These are phyloP conservation scores for Antarctomyces pellizariae DNA, from an alignment of 495 filamentous ascomycete species.

Conservation along the genomic window DNA sequence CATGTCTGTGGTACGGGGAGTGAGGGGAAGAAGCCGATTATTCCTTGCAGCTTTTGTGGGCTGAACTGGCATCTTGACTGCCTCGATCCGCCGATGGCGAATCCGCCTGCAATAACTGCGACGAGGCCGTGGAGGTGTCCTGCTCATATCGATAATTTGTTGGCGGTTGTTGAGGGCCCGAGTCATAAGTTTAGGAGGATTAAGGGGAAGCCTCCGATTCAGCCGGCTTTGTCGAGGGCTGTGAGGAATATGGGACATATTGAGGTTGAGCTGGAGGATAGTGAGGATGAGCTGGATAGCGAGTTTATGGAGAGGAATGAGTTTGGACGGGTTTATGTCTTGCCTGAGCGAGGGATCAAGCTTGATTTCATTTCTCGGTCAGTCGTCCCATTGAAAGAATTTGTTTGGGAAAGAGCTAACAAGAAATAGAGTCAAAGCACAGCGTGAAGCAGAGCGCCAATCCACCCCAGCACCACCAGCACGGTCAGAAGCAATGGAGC, in stretches of 20 bases:
- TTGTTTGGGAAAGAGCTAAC: too few relatives aligned
- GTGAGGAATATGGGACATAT: constrained; percentile 54
- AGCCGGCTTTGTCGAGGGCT: constrained; percentile 29
- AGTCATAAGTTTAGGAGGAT: constrained; percentile 27
- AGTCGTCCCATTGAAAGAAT: constrained; percentile 17
- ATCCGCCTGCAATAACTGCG: constrained; percentile 39
- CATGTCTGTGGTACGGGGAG: constrained; percentile 36
- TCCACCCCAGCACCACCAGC: too few relatives aligned
- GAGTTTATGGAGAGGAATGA: constrained; percentile 25
- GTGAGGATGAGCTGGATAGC: constrained; percentile 29
- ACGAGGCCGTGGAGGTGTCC: constrained; percentile 71
- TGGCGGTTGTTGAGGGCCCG: constrained; percentile 19
- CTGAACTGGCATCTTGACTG: constrained; percentile 82
- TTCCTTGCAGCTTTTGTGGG: constrained; percentile 63
- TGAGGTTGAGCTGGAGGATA: constrained; percentile 42
- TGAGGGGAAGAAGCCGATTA: constrained; percentile 33
- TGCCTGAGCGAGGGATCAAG: constrained; percentile 53
- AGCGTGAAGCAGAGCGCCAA: too few relatives aligned
- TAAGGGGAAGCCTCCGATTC: constrained; percentile 22
- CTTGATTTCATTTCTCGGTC: constrained; percentile 45
- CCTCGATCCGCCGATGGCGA: constrained; percentile 58
- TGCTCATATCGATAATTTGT: constrained; percentile 44
- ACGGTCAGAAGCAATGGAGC: too few relatives aligned
- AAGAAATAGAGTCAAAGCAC: too few relatives aligned
- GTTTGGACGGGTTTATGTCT: constrained; percentile 35